Conservation (phyloP, 2,329 filamentous ascomycete genomes). For the Coniella lustricola region DNA sequence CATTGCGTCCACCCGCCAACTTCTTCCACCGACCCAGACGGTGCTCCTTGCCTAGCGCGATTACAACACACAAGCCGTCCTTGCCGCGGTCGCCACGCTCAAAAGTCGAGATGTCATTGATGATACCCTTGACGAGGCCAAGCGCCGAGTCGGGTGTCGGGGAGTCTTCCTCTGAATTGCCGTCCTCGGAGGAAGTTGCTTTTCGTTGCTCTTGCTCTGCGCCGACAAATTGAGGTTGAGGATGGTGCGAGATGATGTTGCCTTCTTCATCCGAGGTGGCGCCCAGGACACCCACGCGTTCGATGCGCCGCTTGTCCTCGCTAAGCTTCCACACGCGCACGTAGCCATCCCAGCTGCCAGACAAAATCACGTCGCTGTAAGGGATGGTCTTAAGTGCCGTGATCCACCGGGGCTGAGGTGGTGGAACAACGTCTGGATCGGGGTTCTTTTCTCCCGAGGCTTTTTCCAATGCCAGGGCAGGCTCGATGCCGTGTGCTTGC, state of each 20-base stretch:
- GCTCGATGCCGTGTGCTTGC: slow-evolving; percentile 79
- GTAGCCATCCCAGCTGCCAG: slow-evolving; percentile 89
- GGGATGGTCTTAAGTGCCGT: slow-evolving; percentile 82
- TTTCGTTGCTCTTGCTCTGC: slow-evolving; percentile 17
- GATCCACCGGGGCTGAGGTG: slow-evolving; percentile 75
- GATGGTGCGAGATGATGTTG: slow-evolving; percentile 12
- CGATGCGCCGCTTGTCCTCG: slow-evolving; percentile 73
- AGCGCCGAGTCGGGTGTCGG: slow-evolving; percentile 14
- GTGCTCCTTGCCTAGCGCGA: slow-evolving; percentile 81
- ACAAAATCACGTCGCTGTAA: slow-evolving; percentile 84
- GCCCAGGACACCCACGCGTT: slow-evolving; percentile 63
- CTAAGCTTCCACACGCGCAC: slow-evolving; percentile 80
- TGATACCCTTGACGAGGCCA: slow-evolving; percentile 57
- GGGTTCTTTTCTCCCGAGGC: slow-evolving; percentile 67
- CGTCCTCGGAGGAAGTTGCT: slow-evolving; percentile 18
- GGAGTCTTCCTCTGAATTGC: slow-evolving; percentile 13
- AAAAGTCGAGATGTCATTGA: slow-evolving; percentile 84
- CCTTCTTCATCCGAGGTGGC: slow-evolving; percentile 19
- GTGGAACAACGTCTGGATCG: slow-evolving; percentile 50
- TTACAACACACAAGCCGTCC: slow-evolving; percentile 74
- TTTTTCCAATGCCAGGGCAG: slow-evolving; percentile 57
- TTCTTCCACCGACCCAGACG: slow-evolving; percentile 77
- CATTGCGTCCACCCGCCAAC: slow-evolving; percentile 61
- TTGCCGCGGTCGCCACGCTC: slow-evolving; percentile 73
- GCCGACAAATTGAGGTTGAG: slow-evolving; percentile 13